Evolutionary conservation across 2,329 filamentous ascomycete species (phyloP).

Genomic region (Fonsecaea multimorphosa): DNA sequence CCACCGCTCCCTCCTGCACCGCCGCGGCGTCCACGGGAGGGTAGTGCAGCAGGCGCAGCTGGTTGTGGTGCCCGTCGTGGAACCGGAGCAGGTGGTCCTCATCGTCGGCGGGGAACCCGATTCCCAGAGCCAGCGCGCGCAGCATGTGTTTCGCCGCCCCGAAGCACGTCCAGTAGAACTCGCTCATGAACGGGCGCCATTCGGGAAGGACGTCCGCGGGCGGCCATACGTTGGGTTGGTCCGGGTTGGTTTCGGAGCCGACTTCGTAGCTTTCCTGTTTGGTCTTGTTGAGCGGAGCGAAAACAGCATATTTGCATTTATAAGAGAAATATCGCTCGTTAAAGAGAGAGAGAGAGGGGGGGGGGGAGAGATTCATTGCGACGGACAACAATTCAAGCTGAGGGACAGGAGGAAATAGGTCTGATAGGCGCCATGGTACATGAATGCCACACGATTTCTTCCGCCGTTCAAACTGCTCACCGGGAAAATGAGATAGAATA

Average conservation of each 20-base stretch:
- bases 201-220: slow-evolving; percentile 53
- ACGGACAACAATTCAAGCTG: no score
- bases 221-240: slow-evolving; percentile 59
- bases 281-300: neutral
- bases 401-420: no score
- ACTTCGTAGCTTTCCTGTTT: slow-evolving; percentile 60
- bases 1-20: slow-evolving; percentile 50
- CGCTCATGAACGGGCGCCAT: slow-evolving; percentile 56
- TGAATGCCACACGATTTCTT: no score
- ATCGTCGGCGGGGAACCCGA: slow-evolving; percentile 58
- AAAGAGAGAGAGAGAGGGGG: neutral
- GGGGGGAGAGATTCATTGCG: neutral
- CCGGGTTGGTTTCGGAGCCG: slow-evolving; percentile 53
- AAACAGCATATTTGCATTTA: no score
- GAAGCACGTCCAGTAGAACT: slow-evolving; percentile 59
- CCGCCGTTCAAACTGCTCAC: no score
- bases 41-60: slow-evolving; percentile 67
- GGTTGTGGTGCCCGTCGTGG: slow-evolving; percentile 64
- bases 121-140: slow-evolving; percentile 48
- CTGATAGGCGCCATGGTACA: no score
- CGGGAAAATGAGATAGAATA: no score
- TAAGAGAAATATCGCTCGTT: neutral
- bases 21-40: slow-evolving; percentile 55
- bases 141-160: slow-evolving; percentile 60
- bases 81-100: slow-evolving; percentile 54